phyloP scores from a whole-genome alignment of 345 rosid genomes.

The Stellera chamaejasme region DNA sequence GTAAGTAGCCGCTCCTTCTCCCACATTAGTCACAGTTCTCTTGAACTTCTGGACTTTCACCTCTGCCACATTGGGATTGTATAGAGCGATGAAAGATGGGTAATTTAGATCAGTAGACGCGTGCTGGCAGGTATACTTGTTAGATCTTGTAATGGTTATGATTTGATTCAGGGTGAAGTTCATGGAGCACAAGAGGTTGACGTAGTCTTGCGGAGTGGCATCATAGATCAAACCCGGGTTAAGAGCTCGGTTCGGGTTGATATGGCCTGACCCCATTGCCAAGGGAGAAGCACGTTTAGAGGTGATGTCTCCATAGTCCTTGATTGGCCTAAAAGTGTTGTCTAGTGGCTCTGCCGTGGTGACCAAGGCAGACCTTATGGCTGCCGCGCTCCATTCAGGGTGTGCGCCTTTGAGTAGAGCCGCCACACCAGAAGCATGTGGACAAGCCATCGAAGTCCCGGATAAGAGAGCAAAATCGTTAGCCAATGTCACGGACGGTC shows the following conservation, averaged over 20 bases:
- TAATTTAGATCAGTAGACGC: constrained; percentile 35
- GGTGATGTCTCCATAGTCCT: constrained; percentile 12
- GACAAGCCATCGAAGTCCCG: constrained; percentile 59
- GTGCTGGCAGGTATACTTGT: constrained; percentile 17
- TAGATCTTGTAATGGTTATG: constrained; percentile 29
- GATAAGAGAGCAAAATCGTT: constrained; percentile 32
- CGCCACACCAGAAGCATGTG: constrained; percentile 48
- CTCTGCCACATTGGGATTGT: constrained; percentile 11
- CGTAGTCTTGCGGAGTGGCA: constrained; percentile 33
- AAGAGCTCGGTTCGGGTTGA: constrained; percentile 34
- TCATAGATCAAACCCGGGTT: constrained; percentile 43
- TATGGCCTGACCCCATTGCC: constrained; percentile 36
- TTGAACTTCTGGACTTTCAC: constrained; percentile 5
- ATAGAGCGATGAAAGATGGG: constrained; percentile 32
- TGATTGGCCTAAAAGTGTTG: constrained; percentile 24
- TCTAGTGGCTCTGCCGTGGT: constrained; percentile 38
- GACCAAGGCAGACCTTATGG: constrained; percentile 46
- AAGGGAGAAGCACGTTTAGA: constrained; percentile 25
- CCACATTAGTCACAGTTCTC: constrained; percentile 33
- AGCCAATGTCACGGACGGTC: constrained; percentile 11
- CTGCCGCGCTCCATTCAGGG: constrained; percentile 48
- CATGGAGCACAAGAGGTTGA: constrained; percentile 28
- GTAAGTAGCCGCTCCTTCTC: constrained; percentile 23
- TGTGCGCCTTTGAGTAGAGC: constrained; percentile 39
- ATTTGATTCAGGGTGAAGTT: constrained; percentile 32